Evolutionary conservation across 345 rosid species (phyloP).

Genomic region (Gossypioides kirkii): DNA sequence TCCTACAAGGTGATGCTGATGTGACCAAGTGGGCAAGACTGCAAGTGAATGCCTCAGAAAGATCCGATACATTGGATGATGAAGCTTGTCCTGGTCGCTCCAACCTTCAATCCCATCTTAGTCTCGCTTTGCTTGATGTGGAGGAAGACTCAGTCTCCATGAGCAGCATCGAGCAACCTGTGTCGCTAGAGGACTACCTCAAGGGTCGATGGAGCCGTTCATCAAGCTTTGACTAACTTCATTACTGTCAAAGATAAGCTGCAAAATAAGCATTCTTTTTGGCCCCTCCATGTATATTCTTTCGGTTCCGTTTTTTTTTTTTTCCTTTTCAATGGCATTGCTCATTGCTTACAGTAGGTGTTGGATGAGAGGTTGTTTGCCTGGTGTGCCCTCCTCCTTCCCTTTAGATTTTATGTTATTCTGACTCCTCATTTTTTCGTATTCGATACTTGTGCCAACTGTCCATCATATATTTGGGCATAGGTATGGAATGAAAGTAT

Average conservation of each 20-base stretch:
- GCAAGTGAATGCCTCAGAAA: constrained; percentile 45
- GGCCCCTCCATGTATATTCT: constrained; percentile 9
- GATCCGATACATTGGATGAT: constrained; percentile 40
- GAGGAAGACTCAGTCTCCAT: constrained; percentile 66
- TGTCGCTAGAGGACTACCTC: constrained; percentile 79
- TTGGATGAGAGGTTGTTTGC: constrained; percentile 73
- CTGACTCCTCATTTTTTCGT: neutral
- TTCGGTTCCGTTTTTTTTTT: neutral
- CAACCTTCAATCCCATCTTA: constrained; percentile 76
- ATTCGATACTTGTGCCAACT: neutral
- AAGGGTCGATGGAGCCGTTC: constrained; percentile 90
- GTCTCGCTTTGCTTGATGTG: constrained; percentile 65
- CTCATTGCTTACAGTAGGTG: constrained; percentile 29
- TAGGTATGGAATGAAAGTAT: neutral
- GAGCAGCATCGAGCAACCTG: constrained; percentile 61
- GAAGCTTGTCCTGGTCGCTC: constrained; percentile 42
- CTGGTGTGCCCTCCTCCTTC: constrained; percentile 68
- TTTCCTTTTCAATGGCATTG: neutral
- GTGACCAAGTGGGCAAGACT: constrained; percentile 50
- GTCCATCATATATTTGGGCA: neutral
- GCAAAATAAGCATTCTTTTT: neutral
- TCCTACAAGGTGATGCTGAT: constrained; percentile 60
- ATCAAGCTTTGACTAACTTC: constrained; percentile 72
- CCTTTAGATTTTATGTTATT: constrained; percentile 10
- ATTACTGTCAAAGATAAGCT: neutral